Percentiles rank a stretch among this genome's conserved stretches.
phyloP scores from a whole-genome alignment of 2,329 filamentous ascomycete species.

The Dothidotthia symphoricarpi region DNA sequence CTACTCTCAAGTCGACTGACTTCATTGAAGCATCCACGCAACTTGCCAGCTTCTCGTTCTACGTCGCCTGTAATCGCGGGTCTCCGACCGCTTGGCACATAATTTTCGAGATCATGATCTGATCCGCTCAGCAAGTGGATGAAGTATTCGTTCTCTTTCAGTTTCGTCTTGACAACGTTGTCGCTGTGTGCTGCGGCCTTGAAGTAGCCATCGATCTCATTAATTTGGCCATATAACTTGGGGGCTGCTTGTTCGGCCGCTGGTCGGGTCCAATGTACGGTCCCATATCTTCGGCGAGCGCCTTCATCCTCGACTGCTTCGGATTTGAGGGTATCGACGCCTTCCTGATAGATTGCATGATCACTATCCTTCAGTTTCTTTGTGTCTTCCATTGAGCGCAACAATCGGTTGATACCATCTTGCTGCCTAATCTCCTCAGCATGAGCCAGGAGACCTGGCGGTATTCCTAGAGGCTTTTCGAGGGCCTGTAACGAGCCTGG shows the following conservation, averaged over 20 bases:
- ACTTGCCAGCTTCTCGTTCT: constrained; percentile 71
- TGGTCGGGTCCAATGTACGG: constrained; percentile 75
- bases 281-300: constrained; percentile 75
- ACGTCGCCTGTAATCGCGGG: constrained; percentile 77
- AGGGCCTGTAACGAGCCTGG: constrained; percentile 91
- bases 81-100: constrained; percentile 80
- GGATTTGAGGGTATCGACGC: constrained; percentile 69
- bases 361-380: constrained; percentile 84
- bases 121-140: constrained; percentile 75
- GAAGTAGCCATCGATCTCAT: constrained; percentile 85
- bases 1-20: constrained; percentile 78
- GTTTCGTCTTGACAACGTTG: constrained; percentile 72
- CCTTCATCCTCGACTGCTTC: constrained; percentile 83
- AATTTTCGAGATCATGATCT: constrained; percentile 79
- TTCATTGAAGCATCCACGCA: constrained; percentile 82
- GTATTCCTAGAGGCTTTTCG: constrained; percentile 89
- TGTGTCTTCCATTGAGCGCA: constrained; percentile 81
- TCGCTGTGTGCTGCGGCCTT: constrained; percentile 67
- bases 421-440: constrained; percentile 92
- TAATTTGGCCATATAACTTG: constrained; percentile 72
- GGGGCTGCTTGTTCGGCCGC: constrained; percentile 66
- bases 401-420: constrained; percentile 75
- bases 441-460: constrained; percentile 79
- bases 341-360: constrained; percentile 76
- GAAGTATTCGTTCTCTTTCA: constrained; percentile 70